phyloP scores from a whole-genome alignment of 176 grass and related monocot genomes.

The Oryza nivara region DNA sequence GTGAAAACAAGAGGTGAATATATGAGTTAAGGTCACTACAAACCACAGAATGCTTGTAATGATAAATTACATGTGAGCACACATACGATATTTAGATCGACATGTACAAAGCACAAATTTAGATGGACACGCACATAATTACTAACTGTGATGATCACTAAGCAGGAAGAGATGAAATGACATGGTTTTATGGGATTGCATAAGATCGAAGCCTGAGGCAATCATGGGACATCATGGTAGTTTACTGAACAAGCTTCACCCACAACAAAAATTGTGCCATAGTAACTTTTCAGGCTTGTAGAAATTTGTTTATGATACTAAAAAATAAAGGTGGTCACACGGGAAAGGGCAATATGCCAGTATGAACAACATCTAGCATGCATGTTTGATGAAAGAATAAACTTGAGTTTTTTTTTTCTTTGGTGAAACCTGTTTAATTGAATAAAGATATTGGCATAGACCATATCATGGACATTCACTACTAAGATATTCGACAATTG shows the following conservation, averaged over 20 bases:
- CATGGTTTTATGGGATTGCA: not conserved
- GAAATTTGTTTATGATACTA: not conserved
- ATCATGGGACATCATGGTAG: not conserved
- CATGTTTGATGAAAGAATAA: not conserved
- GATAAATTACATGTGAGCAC: not conserved
- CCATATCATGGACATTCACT: not conserved
- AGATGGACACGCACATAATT: not conserved
- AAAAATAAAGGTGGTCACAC: not conserved
- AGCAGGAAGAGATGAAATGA: not conserved
- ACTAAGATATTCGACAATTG: conserved; percentile 11
- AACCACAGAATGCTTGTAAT: not conserved
- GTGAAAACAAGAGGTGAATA: conserved; percentile 20
- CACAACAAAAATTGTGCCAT: not conserved
- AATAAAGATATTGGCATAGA: conserved; percentile 10
- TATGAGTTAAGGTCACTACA: not conserved
- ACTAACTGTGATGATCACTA: not conserved
- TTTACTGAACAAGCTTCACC: not conserved
- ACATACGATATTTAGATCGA: not conserved
- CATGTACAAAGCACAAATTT: not conserved
- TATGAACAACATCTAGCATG: not conserved
- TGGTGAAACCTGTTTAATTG: conserved; percentile 1
- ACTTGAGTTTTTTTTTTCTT: not conserved
- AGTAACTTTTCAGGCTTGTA: not conserved
- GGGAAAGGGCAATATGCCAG: not conserved
- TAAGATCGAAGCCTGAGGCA: not conserved